Base-by-base conservation (phyloP, 352 stramenopile genomes). In the Phytophthora litchii region DNA sequence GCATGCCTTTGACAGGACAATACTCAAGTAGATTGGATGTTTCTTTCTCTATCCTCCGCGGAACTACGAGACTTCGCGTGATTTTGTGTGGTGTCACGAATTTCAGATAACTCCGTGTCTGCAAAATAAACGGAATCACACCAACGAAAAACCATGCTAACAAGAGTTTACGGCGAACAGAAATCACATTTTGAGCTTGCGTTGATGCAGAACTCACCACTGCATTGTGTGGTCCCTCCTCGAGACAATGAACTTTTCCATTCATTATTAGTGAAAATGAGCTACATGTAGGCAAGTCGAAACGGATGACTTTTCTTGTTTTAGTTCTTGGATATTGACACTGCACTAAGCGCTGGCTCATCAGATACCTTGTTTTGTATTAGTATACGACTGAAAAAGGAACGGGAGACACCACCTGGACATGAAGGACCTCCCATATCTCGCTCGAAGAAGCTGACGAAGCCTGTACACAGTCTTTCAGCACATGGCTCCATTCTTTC, bases 51-150 rank as follows among this genome's bases (percentile, higher is more conserved):
- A 29, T 25, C 6, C 20, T 31, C 4, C 14, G 14, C 8, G 46
- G 62, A 0, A 56, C 29, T 7, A 67, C 16, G 32, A 71, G 45
- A 19, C 45, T 42, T 10, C 63, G 48, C 8, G 45, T 53, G 13
- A 67, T 67, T 29, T 67, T 67, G 56, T 67, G 57, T 9, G 56
- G 56, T 12, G 61, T 61, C 5, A 40, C 44, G n/a, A 62, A 60
- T 23, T 70, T 63, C n/a, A 53, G 3, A 34, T 56, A 70, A 19
- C 54, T 61, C 5, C 48, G 54, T 19, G 48, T 16, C 21, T 70
- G 61, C 5, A 69, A 40, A 13, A 52, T 11, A 9, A 64, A 69
- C 10, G 60, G 60, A 4, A 37, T 17, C 11, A 69, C 40, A 17
- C 50, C 54, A 3, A 50, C 49, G 21, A 37, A 23, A 2, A 70